Base-by-base conservation (phyloP, 2,329 filamentous ascomycete genomes). In the Keithomyces neogunnii region DNA sequence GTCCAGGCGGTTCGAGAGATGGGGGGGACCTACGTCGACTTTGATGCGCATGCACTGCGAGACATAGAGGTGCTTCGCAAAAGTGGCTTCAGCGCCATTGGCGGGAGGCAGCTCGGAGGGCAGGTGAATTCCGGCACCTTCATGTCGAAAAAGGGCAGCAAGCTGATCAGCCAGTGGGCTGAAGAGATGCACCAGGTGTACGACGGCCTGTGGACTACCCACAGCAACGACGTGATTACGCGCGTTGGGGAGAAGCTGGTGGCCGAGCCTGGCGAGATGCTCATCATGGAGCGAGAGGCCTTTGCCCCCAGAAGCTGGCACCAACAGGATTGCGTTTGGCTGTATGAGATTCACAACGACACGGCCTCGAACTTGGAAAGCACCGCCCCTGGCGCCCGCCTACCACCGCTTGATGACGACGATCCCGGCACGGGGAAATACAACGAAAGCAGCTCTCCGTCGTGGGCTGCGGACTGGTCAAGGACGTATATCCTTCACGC, bases 171-270 rank as follows among this genome's bases (percentile, higher is more conserved):
- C 29, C 45, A 47, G 3, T 63, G 60, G 60, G 45, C 45, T 36
- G 49, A 57, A 9, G 47, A 39, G 28, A 62, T 62, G 61, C 56
- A 65, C 53, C 31, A 56, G 2, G 60, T 57, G 13, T 67, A 61
- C 52, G 52, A 61, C 33, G 61, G 63, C 7, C 47, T 47, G 4
- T 66, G 60, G 61, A 60, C 54, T n/a, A 61, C 61, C 1, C 62
- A 64, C 46, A 60, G 59, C 52, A 62, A 65, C 53, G 43, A 36
- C 4, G 53, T 59, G 7, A 51, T 66, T 8, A 64, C 60, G 4
- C 30, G 38, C 7, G 32, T 64, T 9, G 57, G 69, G 10, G 84
- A 84, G 58, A 71, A 72, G 52, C 69, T 88, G 3, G 52, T 53
- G 5, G 28, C 47, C 3, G 56, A 57, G 38, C 52, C 60, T 5